Conservation (phyloP, 2,329 filamentous ascomycete genomes). For the Trichophyton verrucosum region DNA sequence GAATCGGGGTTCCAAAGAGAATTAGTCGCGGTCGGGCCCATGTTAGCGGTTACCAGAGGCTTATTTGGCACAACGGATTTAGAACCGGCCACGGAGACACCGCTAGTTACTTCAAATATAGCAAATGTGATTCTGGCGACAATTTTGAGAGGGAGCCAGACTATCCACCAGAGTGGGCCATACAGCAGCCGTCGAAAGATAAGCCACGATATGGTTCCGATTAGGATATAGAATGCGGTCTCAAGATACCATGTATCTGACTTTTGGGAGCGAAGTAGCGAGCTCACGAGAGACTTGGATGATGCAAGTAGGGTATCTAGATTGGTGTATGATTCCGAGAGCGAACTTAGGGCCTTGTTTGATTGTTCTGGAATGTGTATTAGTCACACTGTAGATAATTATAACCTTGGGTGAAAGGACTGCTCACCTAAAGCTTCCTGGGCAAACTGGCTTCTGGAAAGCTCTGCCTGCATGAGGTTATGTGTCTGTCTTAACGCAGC, state of each 20-base stretch:
- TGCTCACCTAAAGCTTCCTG: slow-evolving; percentile 58
- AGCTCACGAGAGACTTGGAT: slow-evolving; percentile 62
- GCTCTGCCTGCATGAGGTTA: slow-evolving; percentile 70
- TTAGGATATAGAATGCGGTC: slow-evolving; percentile 71
- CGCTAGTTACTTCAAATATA: slow-evolving; percentile 36
- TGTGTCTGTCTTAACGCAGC: slow-evolving; percentile 73
- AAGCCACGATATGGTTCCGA: slow-evolving; percentile 70
- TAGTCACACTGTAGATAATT: slow-evolving; percentile 6
- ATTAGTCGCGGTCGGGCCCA: neutral
- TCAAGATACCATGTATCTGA: slow-evolving; percentile 97
- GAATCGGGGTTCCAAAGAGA: neutral
- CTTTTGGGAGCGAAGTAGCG: slow-evolving; percentile 76
- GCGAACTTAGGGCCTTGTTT: slow-evolving; percentile 64
- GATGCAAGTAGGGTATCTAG: slow-evolving; percentile 65
- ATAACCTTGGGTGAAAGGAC: neutral
- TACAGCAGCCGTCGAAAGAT: slow-evolving; percentile 74
- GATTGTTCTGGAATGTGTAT: slow-evolving; percentile 46
- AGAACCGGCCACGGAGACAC: neutral
- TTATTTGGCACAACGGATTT: neutral
- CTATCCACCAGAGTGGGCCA: slow-evolving; percentile 78
- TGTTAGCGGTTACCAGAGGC: neutral
- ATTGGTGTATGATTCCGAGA: slow-evolving; percentile 68
- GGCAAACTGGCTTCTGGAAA: slow-evolving; percentile 77
- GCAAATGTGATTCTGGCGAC: slow-evolving; percentile 48
- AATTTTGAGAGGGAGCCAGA: slow-evolving; percentile 68